These are phyloP conservation scores for Fusarium tricinctum DNA, from an alignment of 2,329 filamentous ascomycete species.

Conservation along the genomic window DNA sequence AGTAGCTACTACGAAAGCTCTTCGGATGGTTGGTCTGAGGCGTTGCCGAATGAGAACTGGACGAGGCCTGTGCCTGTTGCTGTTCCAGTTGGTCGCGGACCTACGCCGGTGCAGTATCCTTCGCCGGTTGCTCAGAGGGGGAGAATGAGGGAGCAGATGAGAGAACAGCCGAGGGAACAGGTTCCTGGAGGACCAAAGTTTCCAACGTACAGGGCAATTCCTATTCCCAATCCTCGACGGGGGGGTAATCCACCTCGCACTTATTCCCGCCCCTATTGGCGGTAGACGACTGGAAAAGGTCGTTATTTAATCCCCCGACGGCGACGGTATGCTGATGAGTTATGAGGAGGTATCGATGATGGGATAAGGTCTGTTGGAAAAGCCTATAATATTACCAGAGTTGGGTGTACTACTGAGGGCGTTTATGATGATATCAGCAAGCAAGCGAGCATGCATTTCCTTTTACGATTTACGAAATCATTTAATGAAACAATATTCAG, in stretches of 20 bases:
- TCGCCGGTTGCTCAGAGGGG: constrained; percentile 43
- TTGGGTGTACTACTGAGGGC: neutral
- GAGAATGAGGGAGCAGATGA: constrained; percentile 49
- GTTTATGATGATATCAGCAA: constrained; percentile 2
- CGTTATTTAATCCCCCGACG: no score
- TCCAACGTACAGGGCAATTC: constrained; percentile 54
- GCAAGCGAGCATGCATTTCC: constrained; percentile 13
- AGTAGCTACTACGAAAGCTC: constrained; percentile 38
- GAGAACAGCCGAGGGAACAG: constrained; percentile 49
- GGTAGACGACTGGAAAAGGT: neutral
- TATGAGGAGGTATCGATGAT: neutral
- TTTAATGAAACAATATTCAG: neutral
- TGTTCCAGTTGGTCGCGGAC: constrained; percentile 5
- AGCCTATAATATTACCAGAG: neutral
- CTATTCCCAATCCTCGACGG: constrained; percentile 52
- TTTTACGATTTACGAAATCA: constrained; percentile 6
- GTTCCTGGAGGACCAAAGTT: constrained; percentile 54
- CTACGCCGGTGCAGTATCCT: constrained; percentile 32
- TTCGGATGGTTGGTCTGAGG: constrained; percentile 31
- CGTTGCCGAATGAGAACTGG: constrained; percentile 22
- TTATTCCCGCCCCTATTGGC: constrained; percentile 17
- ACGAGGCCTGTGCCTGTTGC: constrained; percentile 26
- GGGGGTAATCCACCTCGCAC: constrained; percentile 22
- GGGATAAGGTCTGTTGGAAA: neutral
- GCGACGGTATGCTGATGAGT: rapidly evolving